Conservation (phyloP, 192 early-diverging fungal genomes). For the Fimicolochytrium jonesii region DNA sequence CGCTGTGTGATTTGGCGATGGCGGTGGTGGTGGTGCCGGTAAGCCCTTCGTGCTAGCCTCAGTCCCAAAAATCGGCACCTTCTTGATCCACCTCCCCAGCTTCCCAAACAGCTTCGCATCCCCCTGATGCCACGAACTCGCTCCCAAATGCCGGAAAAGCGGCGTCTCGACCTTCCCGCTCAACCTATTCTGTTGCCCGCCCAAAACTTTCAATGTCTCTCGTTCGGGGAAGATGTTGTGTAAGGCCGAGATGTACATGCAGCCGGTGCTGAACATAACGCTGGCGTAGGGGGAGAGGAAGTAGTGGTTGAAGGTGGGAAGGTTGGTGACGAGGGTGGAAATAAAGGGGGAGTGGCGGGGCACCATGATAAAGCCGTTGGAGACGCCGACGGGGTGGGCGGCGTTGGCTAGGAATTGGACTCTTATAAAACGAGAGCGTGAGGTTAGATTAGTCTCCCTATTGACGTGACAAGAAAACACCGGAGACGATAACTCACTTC, state of each 20-base stretch:
- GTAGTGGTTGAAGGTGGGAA: constrained; percentile 20
- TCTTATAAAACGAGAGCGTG: background rate
- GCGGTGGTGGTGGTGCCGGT: no score
- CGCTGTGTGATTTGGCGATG: no score
- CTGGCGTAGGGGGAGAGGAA: constrained; percentile 31
- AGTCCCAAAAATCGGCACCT: constrained; percentile 11
- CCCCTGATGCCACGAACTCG: constrained; percentile 24
- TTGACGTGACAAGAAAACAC: background rate
- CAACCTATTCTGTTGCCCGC: constrained; percentile 19
- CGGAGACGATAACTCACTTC: constrained; percentile 11
- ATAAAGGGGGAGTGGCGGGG: constrained; percentile 19
- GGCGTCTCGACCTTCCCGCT: constrained; percentile 16
- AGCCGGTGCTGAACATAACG: constrained; percentile 40
- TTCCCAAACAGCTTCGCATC: constrained; percentile 22
- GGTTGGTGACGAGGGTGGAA: constrained; percentile 17
- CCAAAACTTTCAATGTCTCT: constrained; percentile 18
- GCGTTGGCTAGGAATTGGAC: constrained; percentile 32
- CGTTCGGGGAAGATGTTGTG: constrained; percentile 6
- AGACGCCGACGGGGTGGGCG: constrained; percentile 36
- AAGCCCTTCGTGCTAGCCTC: no score
- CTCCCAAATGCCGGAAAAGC: constrained; percentile 25
- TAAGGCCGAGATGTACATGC: constrained; percentile 31
- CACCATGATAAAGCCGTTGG: constrained; percentile 33
- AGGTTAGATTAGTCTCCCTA: background rate
- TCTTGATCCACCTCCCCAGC: constrained; percentile 12